Percentiles rank a stretch among this genome's conserved stretches.
phyloP scores from a whole-genome alignment of 495 filamentous ascomycete species.

The Evernia prunastri region DNA sequence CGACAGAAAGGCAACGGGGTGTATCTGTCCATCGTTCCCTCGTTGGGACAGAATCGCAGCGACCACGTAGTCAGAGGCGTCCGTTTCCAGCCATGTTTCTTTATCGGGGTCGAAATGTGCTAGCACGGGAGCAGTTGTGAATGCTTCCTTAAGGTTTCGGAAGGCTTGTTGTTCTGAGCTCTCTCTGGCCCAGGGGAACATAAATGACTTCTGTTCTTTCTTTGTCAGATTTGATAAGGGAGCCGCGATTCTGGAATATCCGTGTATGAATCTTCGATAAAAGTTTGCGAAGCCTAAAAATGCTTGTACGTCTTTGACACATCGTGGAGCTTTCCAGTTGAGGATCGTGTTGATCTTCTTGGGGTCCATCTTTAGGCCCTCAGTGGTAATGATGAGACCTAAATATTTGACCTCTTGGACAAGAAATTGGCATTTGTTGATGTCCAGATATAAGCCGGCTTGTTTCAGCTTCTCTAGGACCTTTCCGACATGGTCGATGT shows the following conservation, averaged over 20 bases:
- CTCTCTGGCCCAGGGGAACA: too few species aligned
- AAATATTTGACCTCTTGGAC: too few species aligned
- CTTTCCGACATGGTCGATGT: not conserved
- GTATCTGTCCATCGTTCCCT: not conserved
- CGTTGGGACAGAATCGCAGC: not conserved
- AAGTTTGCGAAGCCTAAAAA: too few species aligned
- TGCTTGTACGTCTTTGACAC: too few species aligned
- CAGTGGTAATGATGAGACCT: too few species aligned
- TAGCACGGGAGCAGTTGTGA: not conserved
- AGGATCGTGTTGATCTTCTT: constrained; percentile 2
- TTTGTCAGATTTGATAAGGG: too few species aligned
- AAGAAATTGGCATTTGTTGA: constrained; percentile 9
- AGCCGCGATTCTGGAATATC: not conserved
- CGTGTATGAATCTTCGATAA: too few species aligned
- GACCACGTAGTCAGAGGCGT: not conserved
- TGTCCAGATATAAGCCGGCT: not conserved
- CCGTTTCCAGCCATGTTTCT: constrained; percentile 8
- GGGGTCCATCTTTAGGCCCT: not conserved
- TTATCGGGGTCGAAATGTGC: constrained; percentile 2
- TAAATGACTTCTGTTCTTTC: too few species aligned
- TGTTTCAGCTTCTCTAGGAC: not conserved
- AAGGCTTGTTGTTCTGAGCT: constrained; percentile 4
- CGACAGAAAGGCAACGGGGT: not conserved
- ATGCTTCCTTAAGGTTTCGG: constrained; percentile 7
- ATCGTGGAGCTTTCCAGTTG: too few species aligned